Base-by-base conservation (phyloP, 2,329 filamentous ascomycete genomes). In the Orbilia javanica region DNA sequence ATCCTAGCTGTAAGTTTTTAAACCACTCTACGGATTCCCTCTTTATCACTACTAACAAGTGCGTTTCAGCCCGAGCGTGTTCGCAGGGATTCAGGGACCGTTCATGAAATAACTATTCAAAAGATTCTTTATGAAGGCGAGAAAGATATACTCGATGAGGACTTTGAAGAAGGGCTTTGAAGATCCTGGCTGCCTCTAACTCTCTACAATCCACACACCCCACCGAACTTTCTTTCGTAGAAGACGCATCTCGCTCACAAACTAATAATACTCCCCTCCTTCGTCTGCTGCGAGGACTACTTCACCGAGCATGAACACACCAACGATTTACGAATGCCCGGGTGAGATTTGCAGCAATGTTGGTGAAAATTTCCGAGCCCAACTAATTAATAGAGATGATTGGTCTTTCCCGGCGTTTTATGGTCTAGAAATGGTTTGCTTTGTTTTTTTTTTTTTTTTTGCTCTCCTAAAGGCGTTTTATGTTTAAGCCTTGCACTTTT, bases 31-130 rank as follows among this genome's bases (percentile, higher is more conserved):
- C 48, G 11, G 11, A 60, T 5, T 42, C 8, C 3, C 27, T 42
- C 52, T 46, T 1, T 20, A 10, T 18, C 13, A 44, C 46, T 7
- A 29, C 60, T 70, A 57, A 69, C 36, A 50, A 34, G n/a, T 29
- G 20, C 27, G 39, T 48, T 42, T 4, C 39, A 77, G 72, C 73
- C 73, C 27, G 73, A 77, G 62, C 73, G 73, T 27, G 73, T 77
- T 27, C 50, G 73, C 15, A 52, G 39, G 10, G 66, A 71, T n/a
- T 60, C 66, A 0, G 25, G 18, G 15, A 62, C 20, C 36, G 27
- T 71, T 10, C 66, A 77, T n/a, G 52, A 77, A n/a, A 60, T 77
- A 18, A 77, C 73, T 15, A 77, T 77, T 15, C 73, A 77, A 46
- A 77, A 77, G 15, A 71, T 77, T 55, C 13, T 77, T 1, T 77